These are phyloP conservation scores for Talaromyces funiculosus DNA, from an alignment of 2,329 filamentous ascomycete genomes.

Conservation along the genomic window DNA sequence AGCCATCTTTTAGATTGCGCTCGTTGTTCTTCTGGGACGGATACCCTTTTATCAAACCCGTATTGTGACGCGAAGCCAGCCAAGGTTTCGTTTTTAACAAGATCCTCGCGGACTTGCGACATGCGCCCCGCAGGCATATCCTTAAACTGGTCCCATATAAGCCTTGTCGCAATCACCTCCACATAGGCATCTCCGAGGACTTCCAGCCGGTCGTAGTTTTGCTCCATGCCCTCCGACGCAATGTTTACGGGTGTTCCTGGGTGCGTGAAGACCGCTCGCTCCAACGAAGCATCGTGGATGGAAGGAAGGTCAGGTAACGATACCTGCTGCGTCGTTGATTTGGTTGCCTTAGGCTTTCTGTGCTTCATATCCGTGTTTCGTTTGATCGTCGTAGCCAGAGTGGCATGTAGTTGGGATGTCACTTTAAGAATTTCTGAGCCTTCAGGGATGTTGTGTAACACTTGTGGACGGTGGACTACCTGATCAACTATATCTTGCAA, in stretches of 20 bases:
- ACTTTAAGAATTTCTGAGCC: conserved; percentile 9
- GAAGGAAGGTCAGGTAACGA: conserved; percentile 46
- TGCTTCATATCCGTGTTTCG: conserved; percentile 3
- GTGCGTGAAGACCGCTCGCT: conserved; percentile 63
- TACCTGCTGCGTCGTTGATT: conserved; percentile 2
- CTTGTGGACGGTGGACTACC: conserved; percentile 5
- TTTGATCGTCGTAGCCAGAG: conserved; percentile 1
- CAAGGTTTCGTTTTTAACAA: conserved; percentile 77
- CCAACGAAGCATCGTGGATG: conserved; percentile 55
- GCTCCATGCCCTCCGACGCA: conserved; percentile 26
- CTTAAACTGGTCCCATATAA: conserved; percentile 69
- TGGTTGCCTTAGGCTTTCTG: conserved; percentile 13
- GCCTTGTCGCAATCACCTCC: conserved; percentile 66
- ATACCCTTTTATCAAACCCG: conserved; percentile 59
- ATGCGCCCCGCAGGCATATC: conserved; percentile 61
- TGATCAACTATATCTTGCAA: conserved; percentile 6
- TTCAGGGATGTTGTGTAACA: conserved; percentile 4
- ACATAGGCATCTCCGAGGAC: conserved; percentile 85
- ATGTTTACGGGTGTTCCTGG: conserved; percentile 39
- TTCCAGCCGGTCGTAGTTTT: conserved; percentile 76
- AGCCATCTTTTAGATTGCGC: conserved; percentile 50
- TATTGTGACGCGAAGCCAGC: conserved; percentile 65
- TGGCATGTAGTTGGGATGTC: conserved; percentile 6
- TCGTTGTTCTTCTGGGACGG: conserved; percentile 47
- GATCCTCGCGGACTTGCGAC: conserved; percentile 68